Evolutionary conservation across 2,329 filamentous ascomycete genomes (phyloP).

Genomic region (Penicillium corylophilum): DNA sequence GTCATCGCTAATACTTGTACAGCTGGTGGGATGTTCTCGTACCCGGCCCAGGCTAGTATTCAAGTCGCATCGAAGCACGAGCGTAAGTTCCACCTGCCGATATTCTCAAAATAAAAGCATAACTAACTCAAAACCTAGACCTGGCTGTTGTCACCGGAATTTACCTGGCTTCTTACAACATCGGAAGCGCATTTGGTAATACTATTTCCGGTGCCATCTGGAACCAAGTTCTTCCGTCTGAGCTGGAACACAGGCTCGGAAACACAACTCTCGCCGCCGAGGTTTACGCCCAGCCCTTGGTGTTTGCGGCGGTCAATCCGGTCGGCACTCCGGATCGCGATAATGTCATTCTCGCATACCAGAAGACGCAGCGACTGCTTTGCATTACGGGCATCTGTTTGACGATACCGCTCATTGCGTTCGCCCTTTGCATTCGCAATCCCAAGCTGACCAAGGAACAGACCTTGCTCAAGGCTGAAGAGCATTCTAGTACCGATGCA

Average conservation of each 20-base stretch:
- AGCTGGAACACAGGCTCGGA: slow-evolving; percentile 42
- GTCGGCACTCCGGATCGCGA: slow-evolving; percentile 47
- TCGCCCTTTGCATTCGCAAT: slow-evolving; percentile 48
- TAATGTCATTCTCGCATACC: slow-evolving; percentile 47
- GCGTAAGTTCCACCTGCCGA: slow-evolving; percentile 26
- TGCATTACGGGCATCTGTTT: slow-evolving; percentile 54
- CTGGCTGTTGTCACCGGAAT: slow-evolving; percentile 64
- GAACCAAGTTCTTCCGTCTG: slow-evolving; percentile 56
- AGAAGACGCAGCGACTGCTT: slow-evolving; percentile 47
- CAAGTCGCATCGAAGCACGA: slow-evolving; percentile 53
- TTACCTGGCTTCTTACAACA: slow-evolving; percentile 63
- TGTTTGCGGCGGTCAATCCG: slow-evolving; percentile 32
- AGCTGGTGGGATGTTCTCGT: slow-evolving; percentile 61
- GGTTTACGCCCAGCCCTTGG: slow-evolving; percentile 44
- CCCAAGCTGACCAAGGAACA: slow-evolving; percentile 48
- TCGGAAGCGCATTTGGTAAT: slow-evolving; percentile 61
- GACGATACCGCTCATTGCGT: slow-evolving; percentile 47
- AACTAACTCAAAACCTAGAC: background rate
- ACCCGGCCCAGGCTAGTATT: slow-evolving; percentile 52
- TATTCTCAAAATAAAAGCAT: background rate
- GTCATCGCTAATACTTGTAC: background rate
- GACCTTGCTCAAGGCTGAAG: slow-evolving; percentile 19
- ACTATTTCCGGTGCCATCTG: slow-evolving; percentile 63
- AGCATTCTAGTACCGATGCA: background rate
- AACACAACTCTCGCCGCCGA: slow-evolving; percentile 42